Evolutionary conservation across 441 rosid genomes (phyloP), one percentile per base, ranked within the genome.

Genomic region (Gossypium gossypioides): DNA sequence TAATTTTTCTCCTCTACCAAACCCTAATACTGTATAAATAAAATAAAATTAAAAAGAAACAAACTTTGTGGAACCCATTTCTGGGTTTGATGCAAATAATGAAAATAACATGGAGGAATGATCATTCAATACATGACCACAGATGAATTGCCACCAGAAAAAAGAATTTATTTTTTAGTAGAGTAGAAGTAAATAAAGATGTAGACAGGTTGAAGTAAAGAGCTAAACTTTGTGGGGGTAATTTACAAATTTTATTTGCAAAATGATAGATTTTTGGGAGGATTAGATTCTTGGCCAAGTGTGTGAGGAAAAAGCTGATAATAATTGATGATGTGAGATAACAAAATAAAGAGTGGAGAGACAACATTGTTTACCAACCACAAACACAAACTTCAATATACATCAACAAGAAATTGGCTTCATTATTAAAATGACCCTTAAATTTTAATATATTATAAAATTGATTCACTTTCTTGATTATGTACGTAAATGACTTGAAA

Each of bases 61-160:
- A 72, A 66, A 27, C 10, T 29, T 12, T 59, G 81, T 74, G 81
- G 78, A 52, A 71, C 77, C 72, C 77, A 18, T 58, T 58, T 51
- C 15, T 25, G 15, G 34, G 50, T 8, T 21, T 50, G 32, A 8
- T 27, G 8, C 24, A 50, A 22, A 46, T 21, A 6, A 22, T 13
- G 69, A 65, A 21, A 65, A 46, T n/a, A 22, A 22, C 19, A 6
- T 46, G 70, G 13, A 64, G 54, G 22, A 42, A 64, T 19, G 52
- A 12, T 12, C 5, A 25, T 42, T 10, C 52, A 42, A 13, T 64
- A 37, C 10, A 65, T 21, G 19, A 13, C 44, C 55, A 42, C 10
- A 42, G 48, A 12, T 46, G 18, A 65, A 22, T 22, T 65, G 0
- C 69, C n/a, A 24, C 56, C 55, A 44, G 55, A 13, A 65, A 65